Conservation (phyloP, 2,329 filamentous ascomycete species). For the Orbilia quercus region DNA sequence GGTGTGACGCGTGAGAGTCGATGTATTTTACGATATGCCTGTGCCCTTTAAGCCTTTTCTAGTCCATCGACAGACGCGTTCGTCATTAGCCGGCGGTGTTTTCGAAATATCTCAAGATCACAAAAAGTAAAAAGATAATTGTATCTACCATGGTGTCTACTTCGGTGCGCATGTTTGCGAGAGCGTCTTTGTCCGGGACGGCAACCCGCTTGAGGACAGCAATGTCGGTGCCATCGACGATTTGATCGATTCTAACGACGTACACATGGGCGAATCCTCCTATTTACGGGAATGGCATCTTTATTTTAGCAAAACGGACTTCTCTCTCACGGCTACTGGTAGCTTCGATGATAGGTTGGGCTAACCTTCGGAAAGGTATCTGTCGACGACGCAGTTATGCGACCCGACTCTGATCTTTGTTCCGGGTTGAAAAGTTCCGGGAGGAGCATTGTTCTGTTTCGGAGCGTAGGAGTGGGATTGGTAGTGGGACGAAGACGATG, state of each 20-base stretch:
- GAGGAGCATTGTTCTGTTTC: constrained; percentile 64
- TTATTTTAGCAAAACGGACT: constrained; percentile 30
- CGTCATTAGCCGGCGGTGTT: constrained; percentile 19
- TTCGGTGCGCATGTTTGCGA: constrained; percentile 96
- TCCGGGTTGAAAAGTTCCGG: constrained; percentile 88
- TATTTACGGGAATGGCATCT: constrained; percentile 11
- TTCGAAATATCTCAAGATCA: too few relatives aligned
- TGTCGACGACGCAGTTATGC: constrained; percentile 93
- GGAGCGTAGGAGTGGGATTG: constrained; percentile 58
- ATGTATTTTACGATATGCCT: constrained; percentile 96
- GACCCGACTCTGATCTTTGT: constrained; percentile 96
- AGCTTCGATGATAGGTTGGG: constrained; percentile 36
- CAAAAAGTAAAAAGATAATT: not conserved
- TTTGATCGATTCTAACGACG: constrained; percentile 84
- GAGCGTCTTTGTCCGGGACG: constrained; percentile 91
- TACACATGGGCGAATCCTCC: constrained; percentile 99
- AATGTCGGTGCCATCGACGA: constrained; percentile 79
- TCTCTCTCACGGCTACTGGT: not conserved
- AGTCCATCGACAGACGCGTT: constrained; percentile 52
- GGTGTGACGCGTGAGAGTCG: constrained; percentile 95
- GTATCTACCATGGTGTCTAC: constrained; percentile 85
- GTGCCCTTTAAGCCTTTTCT: constrained; percentile 95
- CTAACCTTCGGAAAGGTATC: constrained; percentile 86
- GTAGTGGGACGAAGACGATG: constrained; percentile 41
- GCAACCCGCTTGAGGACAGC: constrained; percentile 95